Evolutionary conservation across 352 stramenopile species (phyloP).

Genomic region (Phytophthora idaei): DNA sequence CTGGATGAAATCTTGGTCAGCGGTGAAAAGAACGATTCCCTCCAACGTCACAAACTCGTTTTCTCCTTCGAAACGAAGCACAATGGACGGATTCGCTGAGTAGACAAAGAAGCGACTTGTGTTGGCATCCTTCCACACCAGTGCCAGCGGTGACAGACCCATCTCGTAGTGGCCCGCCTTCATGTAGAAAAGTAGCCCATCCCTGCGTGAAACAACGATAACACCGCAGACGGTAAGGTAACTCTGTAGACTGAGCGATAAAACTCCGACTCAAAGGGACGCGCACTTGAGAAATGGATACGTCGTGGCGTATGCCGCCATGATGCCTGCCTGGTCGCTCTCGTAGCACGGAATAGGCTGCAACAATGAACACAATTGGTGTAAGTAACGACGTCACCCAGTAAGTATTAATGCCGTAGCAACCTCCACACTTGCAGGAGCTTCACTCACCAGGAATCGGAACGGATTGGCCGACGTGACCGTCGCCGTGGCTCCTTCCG

Average conservation of each 20-base stretch:
- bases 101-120: constrained; percentile 87
- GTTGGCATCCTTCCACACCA: constrained; percentile 90
- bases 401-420: not conserved
- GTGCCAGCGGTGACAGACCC: constrained; percentile 80
- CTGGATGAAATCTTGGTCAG: constrained; percentile 53
- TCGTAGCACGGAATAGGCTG: constrained; percentile 89
- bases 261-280: not conserved
- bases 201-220: constrained; percentile 41
- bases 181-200: constrained; percentile 91
- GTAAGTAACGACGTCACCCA: not conserved
- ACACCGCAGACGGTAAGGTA: no score
- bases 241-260: no score
- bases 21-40: constrained; percentile 61
- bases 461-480: constrained; percentile 71
- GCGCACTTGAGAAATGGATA: constrained; percentile 89
- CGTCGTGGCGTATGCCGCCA: constrained; percentile 74
- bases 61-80: constrained; percentile 60
- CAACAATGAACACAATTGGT: not conserved
- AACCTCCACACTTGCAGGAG: not conserved
- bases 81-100: constrained; percentile 73
- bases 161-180: constrained; percentile 91
- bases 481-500: constrained; percentile 59
- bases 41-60: constrained; percentile 74
- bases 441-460: constrained; percentile 64
- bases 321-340: constrained; percentile 78